Base-by-base conservation (phyloP, 2,329 filamentous ascomycete genomes). In the Calonectria pseudoturangicola region DNA sequence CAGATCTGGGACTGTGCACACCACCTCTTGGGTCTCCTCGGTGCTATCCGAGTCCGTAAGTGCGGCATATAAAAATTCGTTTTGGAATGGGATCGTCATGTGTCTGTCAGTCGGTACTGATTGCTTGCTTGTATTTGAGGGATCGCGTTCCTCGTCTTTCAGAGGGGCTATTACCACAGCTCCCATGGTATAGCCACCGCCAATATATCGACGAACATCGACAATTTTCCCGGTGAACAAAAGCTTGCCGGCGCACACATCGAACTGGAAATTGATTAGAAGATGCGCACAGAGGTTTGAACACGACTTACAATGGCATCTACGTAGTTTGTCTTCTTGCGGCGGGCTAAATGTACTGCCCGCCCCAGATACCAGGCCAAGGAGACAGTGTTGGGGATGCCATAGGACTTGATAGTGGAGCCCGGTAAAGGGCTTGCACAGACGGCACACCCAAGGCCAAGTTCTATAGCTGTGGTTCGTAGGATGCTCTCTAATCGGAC, bases 351-450 rank as follows among this genome's bases (percentile, higher is more conserved):
- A 18, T 79, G 76, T 0, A 80, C 76, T 0, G 89, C 89, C 0
- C 91, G 86, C 0, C 91, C 91, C 30, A 92, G 91, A 47, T 87
- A 84, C 88, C 87, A 90, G 0, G 86, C 85, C 68, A 87, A 85
- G 0, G 87, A 89, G 12, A 88, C 79, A 0, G 87, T 89, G 70
- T 89, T 85, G 58, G 86, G 82, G 7, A 85, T 78, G 12, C 79
- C 79, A 21, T 82, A 78, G 0, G 81, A 71, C 54, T 84, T 85
- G 47, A 85, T 78, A 0, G 77, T 80, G 0, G 80, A 80, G 1
- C 80, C 84, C 0, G 78, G 76, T 3, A 85, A 75, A 0, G 84
- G 84, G 15, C 80, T 80, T 2, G 81, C 79, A 36, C 81, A 83
- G 6, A 84, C 82, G 0, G 83, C 83, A 36, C 83, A 85, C 15